These are phyloP conservation scores for Vanrija humicola DNA, from an alignment of 1,284 basidiomycete species.

Conservation along the genomic window DNA sequence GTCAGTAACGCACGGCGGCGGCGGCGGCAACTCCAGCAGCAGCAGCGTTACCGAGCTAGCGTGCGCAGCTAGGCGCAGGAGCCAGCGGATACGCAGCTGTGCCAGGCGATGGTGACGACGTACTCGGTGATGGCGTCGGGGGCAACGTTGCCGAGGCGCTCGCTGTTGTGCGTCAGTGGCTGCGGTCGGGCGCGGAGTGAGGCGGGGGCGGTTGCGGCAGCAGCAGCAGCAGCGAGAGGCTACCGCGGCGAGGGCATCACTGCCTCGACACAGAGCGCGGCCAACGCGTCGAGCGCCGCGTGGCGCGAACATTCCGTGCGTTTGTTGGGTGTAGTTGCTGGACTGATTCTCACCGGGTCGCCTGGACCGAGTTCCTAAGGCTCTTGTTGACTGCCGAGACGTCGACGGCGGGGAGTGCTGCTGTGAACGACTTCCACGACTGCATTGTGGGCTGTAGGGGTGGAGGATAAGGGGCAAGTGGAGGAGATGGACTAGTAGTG, in stretches of 20 bases:
- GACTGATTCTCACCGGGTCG: constrained; percentile 56
- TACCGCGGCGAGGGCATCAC: background rate
- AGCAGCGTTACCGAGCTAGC: background rate
- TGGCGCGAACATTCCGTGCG: too few relatives aligned
- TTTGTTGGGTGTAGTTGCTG: background rate
- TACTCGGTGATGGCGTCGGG: constrained; percentile 90
- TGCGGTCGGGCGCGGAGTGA: background rate
- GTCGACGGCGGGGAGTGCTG: constrained; percentile 44
- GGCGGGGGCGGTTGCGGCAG: too few relatives aligned
- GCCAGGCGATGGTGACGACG: constrained; percentile 40
- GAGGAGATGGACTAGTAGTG: background rate
- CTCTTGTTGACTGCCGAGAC: constrained; percentile 62
- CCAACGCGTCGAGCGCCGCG: too few relatives aligned
- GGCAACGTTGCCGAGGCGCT: constrained; percentile 82
- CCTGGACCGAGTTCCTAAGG: constrained; percentile 80
- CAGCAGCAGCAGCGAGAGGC: background rate
- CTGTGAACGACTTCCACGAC: constrained; percentile 45
- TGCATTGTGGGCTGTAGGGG: constrained; percentile 30
- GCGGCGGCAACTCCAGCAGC: background rate
- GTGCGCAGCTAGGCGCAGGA: background rate
- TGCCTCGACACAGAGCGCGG: too few relatives aligned
- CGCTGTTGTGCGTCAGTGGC: constrained; percentile 48
- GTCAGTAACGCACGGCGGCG: background rate
- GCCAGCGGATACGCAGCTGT: background rate
- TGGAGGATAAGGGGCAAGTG: background rate